Evolutionary conservation across 345 rosid genomes (phyloP).

Genomic region (Acer yangbiense): DNA sequence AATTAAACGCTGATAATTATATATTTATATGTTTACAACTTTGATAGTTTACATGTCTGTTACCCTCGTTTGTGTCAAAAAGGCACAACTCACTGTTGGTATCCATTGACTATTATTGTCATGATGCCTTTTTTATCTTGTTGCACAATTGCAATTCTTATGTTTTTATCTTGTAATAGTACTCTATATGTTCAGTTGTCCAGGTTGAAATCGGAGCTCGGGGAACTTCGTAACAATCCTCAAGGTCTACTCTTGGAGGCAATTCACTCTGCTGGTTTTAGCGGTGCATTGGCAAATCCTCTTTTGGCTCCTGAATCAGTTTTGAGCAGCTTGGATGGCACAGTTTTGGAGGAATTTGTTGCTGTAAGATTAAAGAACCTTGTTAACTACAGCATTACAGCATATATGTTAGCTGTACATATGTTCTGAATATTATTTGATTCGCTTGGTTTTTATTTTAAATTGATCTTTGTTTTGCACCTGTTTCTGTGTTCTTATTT

Average conservation of each 20-base stretch:
- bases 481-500: slow-evolving; percentile 5
- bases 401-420: slow-evolving; percentile 2
- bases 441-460: slow-evolving; percentile 1
- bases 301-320: slow-evolving; percentile 63
- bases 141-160: neutral
- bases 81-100: neutral
- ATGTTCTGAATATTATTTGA: neutral
- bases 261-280: slow-evolving; percentile 65
- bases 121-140: neutral
- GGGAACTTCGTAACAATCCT: slow-evolving; percentile 61
- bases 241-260: slow-evolving; percentile 76
- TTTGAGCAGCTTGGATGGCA: slow-evolving; percentile 45
- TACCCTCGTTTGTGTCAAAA: neutral
- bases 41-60: neutral
- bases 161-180: neutral
- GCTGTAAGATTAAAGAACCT: slow-evolving; percentile 43
- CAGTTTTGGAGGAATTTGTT: slow-evolving; percentile 62
- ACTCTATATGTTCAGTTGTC: slow-evolving; percentile 41
- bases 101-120: neutral
- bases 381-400: neutral
- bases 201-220: slow-evolving; percentile 58
- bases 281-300: slow-evolving; percentile 72
- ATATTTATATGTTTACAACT: neutral
- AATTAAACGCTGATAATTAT: neutral
- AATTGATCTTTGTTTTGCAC: slow-evolving; percentile 13